phyloP scores from a whole-genome alignment of 345 rosid species.

The Bruguiera sexangula region DNA sequence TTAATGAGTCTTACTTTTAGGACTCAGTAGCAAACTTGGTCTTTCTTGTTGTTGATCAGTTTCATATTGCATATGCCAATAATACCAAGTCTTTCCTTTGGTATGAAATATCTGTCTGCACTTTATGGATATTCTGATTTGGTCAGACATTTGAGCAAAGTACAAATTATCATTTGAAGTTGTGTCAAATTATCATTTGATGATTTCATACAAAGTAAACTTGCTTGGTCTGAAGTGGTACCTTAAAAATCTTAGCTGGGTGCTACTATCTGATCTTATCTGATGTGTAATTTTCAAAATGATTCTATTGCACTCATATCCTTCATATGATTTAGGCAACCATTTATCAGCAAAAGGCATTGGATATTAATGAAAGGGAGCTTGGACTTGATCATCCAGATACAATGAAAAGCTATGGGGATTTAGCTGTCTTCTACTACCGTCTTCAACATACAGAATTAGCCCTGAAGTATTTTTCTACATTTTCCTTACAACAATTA shows the following conservation, averaged over 20 bases:
- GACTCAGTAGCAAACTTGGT: no score
- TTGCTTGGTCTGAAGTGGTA: no score
- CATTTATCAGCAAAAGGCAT: slow-evolving; percentile 36
- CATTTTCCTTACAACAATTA: slow-evolving; percentile 16
- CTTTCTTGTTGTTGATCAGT: no score
- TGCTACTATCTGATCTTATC: background rate
- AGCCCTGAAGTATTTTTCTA: slow-evolving; percentile 32
- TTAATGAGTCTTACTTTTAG: no score
- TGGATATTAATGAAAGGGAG: slow-evolving; percentile 40
- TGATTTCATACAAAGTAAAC: no score
- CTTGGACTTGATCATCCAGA: slow-evolving; percentile 41
- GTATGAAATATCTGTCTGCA: no score
- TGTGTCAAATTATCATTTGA: no score
- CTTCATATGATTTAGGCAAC: slow-evolving; percentile 39
- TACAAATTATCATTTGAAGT: no score
- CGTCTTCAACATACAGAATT: slow-evolving; percentile 39
- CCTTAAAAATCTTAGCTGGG: background rate
- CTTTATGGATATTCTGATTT: no score
- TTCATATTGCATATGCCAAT: no score
- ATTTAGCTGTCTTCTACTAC: slow-evolving; percentile 36
- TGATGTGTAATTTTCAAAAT: background rate
- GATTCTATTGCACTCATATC: slow-evolving; percentile 13
- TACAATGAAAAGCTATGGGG: slow-evolving; percentile 40
- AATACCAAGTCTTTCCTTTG: no score
- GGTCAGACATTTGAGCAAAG: no score